Conservation (phyloP, 2,329 filamentous ascomycete genomes). For the Beauveria varroae region DNA sequence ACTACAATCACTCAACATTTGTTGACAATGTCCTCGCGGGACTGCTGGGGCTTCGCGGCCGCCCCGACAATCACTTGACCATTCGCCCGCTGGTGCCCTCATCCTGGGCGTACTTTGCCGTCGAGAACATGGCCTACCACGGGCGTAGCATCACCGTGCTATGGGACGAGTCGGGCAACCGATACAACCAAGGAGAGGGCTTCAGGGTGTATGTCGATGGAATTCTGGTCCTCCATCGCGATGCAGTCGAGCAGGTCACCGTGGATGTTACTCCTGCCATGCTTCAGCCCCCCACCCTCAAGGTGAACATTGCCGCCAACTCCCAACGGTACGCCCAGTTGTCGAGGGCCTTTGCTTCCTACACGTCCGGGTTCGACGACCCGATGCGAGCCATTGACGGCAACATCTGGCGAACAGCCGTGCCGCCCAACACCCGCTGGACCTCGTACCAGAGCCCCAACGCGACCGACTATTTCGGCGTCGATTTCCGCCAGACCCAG, state of each 20-base stretch:
- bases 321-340: slow-evolving; percentile 22
- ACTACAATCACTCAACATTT: slow-evolving; percentile 36
- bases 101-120: slow-evolving; percentile 30
- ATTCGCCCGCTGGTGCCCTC: slow-evolving; percentile 32
- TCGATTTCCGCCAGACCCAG: slow-evolving; percentile 16
- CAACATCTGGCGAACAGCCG: slow-evolving; percentile 31
- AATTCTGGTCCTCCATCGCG: slow-evolving; percentile 9
- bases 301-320: slow-evolving; percentile 36
- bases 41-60: slow-evolving; percentile 32
- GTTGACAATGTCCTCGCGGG: slow-evolving; percentile 37
- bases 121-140: slow-evolving; percentile 36
- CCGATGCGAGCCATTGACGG: slow-evolving; percentile 34
- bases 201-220: slow-evolving; percentile 32
- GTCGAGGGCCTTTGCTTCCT: slow-evolving; percentile 25
- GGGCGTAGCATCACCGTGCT: slow-evolving; percentile 32
- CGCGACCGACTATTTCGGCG: slow-evolving; percentile 20
- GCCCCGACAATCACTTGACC: slow-evolving; percentile 27
- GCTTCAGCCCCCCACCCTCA: neutral
- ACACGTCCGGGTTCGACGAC: slow-evolving; percentile 25
- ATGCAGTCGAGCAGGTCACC: slow-evolving; percentile 15
- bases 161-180: slow-evolving; percentile 31
- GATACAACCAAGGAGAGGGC: slow-evolving; percentile 28
- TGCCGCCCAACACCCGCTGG: slow-evolving; percentile 31
- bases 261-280: slow-evolving; percentile 14
- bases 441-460: slow-evolving; percentile 28